Evolutionary conservation across 768 basidiomycete genomes (phyloP).

Genomic region (Lepiota brunneoincarnata): DNA sequence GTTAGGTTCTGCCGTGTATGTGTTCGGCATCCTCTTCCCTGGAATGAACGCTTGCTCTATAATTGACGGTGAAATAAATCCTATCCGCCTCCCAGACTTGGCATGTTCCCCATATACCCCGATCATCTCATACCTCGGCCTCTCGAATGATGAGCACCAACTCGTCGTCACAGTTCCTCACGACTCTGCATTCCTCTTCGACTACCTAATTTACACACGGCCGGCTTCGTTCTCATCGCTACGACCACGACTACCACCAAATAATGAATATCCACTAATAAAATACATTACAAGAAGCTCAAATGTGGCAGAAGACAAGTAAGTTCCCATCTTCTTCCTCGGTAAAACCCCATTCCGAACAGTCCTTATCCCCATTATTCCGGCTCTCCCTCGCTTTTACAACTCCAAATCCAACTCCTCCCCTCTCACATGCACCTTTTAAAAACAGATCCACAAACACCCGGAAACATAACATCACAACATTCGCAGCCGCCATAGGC

Average conservation of each 20-base stretch:
- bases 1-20: conserved; percentile 45
- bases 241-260: no score
- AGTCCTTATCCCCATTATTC: background rate
- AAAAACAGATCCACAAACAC: conserved; percentile 13
- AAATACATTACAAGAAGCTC: no score
- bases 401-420: background rate
- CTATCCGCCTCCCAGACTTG: conserved; percentile 29
- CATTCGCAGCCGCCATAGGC: conserved; percentile 54
- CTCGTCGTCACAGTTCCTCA: conserved; percentile 41
- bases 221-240: no score
- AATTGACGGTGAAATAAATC: conserved; percentile 33
- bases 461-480: conserved; percentile 35
- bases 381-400: no score
- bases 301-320: no score
- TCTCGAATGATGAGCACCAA: conserved; percentile 38
- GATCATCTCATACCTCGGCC: conserved; percentile 33
- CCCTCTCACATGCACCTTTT: background rate
- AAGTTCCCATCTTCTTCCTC: no score
- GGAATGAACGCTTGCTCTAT: conserved; percentile 29
- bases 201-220: conserved; percentile 41
- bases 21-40: conserved; percentile 40
- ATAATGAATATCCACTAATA: no score
- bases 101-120: conserved; percentile 30
- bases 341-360: no score
- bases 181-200: conserved; percentile 47